Evolutionary conservation across 805 yeast species (phyloP).

Genomic region (Candida sphagnicola): DNA sequence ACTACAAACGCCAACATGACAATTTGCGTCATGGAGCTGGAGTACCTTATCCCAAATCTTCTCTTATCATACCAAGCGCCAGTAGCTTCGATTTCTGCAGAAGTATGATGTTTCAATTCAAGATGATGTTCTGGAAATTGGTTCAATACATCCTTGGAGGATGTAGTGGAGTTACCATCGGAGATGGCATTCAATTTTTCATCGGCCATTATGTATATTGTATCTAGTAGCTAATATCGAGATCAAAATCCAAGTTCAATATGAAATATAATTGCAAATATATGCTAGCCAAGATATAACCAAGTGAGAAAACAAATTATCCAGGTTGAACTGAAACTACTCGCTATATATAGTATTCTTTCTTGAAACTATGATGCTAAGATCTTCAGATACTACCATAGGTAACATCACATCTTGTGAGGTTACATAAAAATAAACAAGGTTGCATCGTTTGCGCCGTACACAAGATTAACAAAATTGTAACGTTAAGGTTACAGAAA

Average conservation of each 20-base stretch:
- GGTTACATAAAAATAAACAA: neutral
- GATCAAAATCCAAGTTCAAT: too few relatives aligned
- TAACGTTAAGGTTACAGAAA: too few relatives aligned
- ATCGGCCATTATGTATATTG: neutral
- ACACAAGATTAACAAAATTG: neutral
- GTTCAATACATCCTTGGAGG: slow-evolving; percentile 8
- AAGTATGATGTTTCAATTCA: slow-evolving; percentile 20
- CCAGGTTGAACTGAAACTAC: too few relatives aligned
- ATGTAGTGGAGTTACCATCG: neutral
- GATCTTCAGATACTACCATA: too few relatives aligned
- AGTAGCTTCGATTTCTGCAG: slow-evolving; percentile 26
- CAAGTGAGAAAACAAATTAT: neutral
- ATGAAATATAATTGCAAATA: too few relatives aligned
- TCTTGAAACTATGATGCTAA: too few relatives aligned
- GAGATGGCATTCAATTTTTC: neutral
- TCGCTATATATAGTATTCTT: too few relatives aligned
- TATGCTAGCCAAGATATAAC: too few relatives aligned
- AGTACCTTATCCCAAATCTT: slow-evolving; percentile 7
- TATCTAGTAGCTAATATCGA: too few relatives aligned
- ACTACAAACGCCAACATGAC: slow-evolving; percentile 44
- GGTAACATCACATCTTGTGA: neutral
- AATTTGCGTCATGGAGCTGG: slow-evolving; percentile 26
- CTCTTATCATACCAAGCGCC: slow-evolving; percentile 39
- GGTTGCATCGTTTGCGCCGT: slow-evolving; percentile 1
- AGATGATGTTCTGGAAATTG: slow-evolving; percentile 12